Evolutionary conservation across 352 stramenopile genomes (phyloP), one percentile per base, ranked within the genome.

Genomic region (Pythium inflatum): DNA sequence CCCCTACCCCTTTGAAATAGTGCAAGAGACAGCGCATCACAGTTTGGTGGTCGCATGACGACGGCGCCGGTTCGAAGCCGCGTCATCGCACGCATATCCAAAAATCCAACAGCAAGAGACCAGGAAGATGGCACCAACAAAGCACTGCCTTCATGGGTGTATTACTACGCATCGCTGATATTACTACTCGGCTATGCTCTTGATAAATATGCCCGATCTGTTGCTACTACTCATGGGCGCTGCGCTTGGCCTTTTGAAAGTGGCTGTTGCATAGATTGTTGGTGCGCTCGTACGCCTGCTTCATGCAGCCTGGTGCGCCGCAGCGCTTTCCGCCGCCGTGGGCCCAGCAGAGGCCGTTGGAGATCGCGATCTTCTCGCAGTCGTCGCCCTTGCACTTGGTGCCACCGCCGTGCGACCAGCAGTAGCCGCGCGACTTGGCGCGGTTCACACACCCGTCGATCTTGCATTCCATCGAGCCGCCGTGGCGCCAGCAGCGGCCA

Each of bases 351-450:
- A 92, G 69, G 0, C 80, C 83, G 62, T 91, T 91, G 0, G 84
- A 92, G 63, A 92, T 91, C 49, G 87, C 84, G 53, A 92, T 91
- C 71, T 91, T 94, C 57, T 83, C 78, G 61, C 88, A 96, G 22
- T 70, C 68, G n/a, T 74, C 66, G 2, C 64, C 62, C 59, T 89
- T 90, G 75, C 88, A 96, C 61, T 92, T 91, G 59, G 83, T 91
- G 22, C 88, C 88, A 2, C 88, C 88, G 45, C 88, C 88, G 64
- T 96, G 88, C 0, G 84, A 93, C 88, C 87, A 94, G 68, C 88
- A 96, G 49, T 90, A 89, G n/a, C 88, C 88, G n/a, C 85, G 75
- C 30, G 87, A 92, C 71, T 94, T 94, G 70, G 87, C 87, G 20
- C 87, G 86, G 55, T 94, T 94, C 36, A 82, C 76, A 62, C 88